Base-by-base conservation (phyloP, 1,284 basidiomycete genomes). In the Pterulicium gracile region DNA sequence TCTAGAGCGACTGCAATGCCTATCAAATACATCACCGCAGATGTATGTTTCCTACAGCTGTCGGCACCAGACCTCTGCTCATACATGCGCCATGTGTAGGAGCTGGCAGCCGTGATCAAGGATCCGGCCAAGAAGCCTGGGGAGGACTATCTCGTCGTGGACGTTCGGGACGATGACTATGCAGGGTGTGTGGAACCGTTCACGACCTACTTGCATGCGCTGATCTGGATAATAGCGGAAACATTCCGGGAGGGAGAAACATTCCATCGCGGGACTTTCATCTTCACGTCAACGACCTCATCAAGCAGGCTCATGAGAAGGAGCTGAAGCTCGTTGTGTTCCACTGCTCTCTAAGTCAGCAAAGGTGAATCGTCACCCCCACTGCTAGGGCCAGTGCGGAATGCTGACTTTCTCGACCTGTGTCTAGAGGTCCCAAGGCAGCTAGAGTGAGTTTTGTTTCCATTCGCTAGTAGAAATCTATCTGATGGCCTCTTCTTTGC, bases 91-190 rank as follows among this genome's bases (percentile, higher is more conserved):
- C 21, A 32, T 20, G 39, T 34, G 23, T 53, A 88, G 83, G 78
- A 85, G 58, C 75, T 88, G 34, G 77, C 77, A 23, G 60, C 63
- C 17, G 61, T 86, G 49, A 79, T 88, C 53, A 85, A 79, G 61
- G 69, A 68, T 53, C 72, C 71, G 50, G 63, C 60, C 47, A 79
- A 79, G 54, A 64, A 68, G 39, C 63, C 75, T 10, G 61, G 66
- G 56, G 75, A 77, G 57, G 83, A 88, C 58, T 88, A 80, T 57
- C 62, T 81, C 32, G 70, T 89, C 35, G 71, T 89, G 34, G 86
- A 89, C 58, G 86, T 89, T 24, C 78, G 86, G 14, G 86, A 88
- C 58, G 75, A 80, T 49, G 86, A 89, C 54, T 83, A 70, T 59
- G 65, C 59, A 15, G 87, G 27, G 27, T 32, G 10, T 10, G 27